Percentiles rank a stretch among this genome's conserved stretches.
Conservation (phyloP, 2,329 filamentous ascomycete species). For the Didymella sp. region DNA sequence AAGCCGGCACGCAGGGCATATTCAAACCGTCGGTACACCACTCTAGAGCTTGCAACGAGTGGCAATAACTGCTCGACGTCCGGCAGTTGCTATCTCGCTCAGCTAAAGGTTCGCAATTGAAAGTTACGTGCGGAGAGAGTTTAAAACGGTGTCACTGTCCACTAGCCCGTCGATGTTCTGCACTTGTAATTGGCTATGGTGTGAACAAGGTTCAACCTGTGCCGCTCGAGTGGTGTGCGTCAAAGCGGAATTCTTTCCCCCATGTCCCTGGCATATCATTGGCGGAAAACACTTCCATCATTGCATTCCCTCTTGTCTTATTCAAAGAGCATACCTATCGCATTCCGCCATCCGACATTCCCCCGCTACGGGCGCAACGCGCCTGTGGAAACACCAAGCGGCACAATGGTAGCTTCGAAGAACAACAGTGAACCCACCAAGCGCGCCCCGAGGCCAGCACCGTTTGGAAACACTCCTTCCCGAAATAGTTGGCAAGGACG, state of each 20-base stretch:
- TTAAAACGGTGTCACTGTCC: not conserved
- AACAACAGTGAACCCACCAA: not conserved
- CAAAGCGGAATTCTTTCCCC: not conserved
- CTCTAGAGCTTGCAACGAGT: not conserved
- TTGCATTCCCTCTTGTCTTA: not conserved
- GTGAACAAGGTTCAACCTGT: not conserved
- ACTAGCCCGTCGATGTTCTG: not conserved
- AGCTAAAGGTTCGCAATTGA: not conserved
- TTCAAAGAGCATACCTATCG: not conserved
- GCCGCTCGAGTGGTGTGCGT: not conserved
- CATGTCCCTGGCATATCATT: not conserved
- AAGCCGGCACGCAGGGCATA: not conserved
- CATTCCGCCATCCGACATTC: not conserved
- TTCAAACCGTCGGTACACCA: not conserved
- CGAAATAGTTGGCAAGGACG: not conserved
- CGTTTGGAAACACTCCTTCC: not conserved
- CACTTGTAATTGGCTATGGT: not conserved
- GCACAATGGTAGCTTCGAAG: not conserved
- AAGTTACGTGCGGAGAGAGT: not conserved
- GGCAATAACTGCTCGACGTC: not conserved
- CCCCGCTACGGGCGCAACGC: not conserved
- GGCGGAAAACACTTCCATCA: not conserved
- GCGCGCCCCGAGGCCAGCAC: not conserved
- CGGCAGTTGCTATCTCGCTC: slow-evolving; percentile 1
- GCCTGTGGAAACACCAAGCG: not conserved